Evolutionary conservation across 1,139 yeast species (phyloP).

Genomic region (Debaryomycetaceae sp.): DNA sequence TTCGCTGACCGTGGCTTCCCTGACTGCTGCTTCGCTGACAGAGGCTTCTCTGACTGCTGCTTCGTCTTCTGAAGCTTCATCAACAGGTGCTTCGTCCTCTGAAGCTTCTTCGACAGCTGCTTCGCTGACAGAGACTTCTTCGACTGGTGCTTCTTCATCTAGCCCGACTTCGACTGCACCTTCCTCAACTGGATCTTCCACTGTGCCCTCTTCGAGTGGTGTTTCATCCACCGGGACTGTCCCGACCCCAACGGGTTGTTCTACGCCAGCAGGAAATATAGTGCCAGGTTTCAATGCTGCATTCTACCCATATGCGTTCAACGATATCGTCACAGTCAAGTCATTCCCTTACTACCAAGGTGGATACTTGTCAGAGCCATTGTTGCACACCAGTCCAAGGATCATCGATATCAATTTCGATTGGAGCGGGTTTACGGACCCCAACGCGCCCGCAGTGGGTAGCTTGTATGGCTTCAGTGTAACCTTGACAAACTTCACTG

Average conservation of each 20-base stretch:
- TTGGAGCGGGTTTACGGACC: background rate
- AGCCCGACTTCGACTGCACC: slow-evolving; percentile 10
- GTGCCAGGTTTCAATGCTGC: slow-evolving; percentile 2
- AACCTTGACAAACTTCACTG: slow-evolving; percentile 13
- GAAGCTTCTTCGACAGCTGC: slow-evolving; percentile 4
- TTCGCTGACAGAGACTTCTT: slow-evolving; percentile 6
- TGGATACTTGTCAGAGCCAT: slow-evolving; percentile 1
- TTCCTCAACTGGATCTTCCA: slow-evolving; percentile 8
- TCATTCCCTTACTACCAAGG: background rate
- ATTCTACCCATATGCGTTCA: slow-evolving; percentile 2
- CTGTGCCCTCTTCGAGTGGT: slow-evolving; percentile 5
- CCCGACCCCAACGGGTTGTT: too few relatives aligned
- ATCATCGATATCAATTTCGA: slow-evolving; percentile 1
- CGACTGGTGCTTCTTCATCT: slow-evolving; percentile 2
- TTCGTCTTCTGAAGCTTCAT: slow-evolving; percentile 4
- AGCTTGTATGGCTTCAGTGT: background rate
- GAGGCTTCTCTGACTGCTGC: background rate
- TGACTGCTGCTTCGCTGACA: slow-evolving; percentile 1
- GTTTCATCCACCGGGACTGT: slow-evolving; percentile 9
- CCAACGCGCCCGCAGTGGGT: background rate
- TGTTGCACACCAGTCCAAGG: background rate
- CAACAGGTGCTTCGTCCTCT: slow-evolving; percentile 6
- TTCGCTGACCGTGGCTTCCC: background rate
- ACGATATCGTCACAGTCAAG: background rate
- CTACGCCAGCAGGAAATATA: too few relatives aligned